Percentiles rank a stretch among this genome's conserved stretches.
These are phyloP conservation scores for Fusarium acutatum DNA, from an alignment of 2,329 filamentous ascomycete species.

Conservation along the genomic window DNA sequence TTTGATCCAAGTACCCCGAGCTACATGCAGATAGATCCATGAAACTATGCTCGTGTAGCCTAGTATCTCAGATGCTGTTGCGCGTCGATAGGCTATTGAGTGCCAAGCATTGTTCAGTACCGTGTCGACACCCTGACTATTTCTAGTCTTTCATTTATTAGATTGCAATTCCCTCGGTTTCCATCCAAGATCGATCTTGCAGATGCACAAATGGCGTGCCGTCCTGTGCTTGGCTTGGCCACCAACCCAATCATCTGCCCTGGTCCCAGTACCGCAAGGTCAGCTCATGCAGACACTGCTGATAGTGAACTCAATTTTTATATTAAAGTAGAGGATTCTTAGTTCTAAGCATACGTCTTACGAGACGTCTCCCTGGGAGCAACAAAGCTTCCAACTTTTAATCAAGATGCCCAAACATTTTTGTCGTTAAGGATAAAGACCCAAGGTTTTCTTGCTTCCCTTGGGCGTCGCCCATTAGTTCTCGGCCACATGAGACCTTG, in stretches of 20 bases:
- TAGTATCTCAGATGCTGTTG: not conserved
- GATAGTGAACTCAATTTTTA: not conserved
- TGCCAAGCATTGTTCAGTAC: not conserved
- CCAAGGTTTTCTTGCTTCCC: not conserved
- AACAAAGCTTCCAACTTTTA: no score
- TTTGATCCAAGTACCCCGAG: not conserved
- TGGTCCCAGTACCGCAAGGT: slow-evolving; percentile 28
- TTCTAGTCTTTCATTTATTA: not conserved
- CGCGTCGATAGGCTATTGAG: not conserved
- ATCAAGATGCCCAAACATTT: not conserved
- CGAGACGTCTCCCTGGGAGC: not conserved
- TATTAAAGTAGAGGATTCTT: not conserved
- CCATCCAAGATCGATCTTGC: slow-evolving; percentile 9
- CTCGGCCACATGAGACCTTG: not conserved
- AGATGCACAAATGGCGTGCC: slow-evolving; percentile 37
- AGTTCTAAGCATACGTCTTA: not conserved
- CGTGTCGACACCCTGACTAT: not conserved
- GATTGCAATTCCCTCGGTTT: not conserved
- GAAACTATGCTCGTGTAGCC: not conserved
- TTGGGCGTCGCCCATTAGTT: not conserved
- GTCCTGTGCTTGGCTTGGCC: slow-evolving; percentile 28
- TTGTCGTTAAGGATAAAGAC: not conserved
- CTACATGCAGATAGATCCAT: not conserved
- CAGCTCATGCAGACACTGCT: slow-evolving; percentile 37
- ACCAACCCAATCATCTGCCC: slow-evolving; percentile 31